These are phyloP conservation scores for Candida cerambycidarum DNA, from an alignment of 805 yeast genomes.

Conservation along the genomic window DNA sequence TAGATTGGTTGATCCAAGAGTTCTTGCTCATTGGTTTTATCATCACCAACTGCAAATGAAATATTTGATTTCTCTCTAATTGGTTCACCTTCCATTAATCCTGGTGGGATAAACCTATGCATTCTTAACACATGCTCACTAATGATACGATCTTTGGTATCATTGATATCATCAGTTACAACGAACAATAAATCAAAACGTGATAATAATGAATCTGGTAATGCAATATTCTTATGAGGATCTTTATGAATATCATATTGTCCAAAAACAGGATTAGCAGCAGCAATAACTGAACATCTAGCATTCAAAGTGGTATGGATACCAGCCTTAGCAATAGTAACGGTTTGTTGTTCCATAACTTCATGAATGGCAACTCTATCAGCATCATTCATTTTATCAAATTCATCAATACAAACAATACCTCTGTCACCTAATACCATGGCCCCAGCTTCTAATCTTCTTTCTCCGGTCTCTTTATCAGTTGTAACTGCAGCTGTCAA, in stretches of 20 bases:
- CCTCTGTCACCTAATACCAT: conserved; percentile 99
- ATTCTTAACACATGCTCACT: conserved; percentile 94
- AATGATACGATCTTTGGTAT: conserved; percentile 77
- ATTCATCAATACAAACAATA: conserved; percentile 96
- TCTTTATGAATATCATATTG: conserved; percentile 95
- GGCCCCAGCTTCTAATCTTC: conserved; percentile 97
- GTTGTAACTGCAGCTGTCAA: conserved; percentile 97
- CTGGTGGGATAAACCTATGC: conserved; percentile 87
- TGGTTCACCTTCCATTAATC: conserved; percentile 90
- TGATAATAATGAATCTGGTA: conserved; percentile 93
- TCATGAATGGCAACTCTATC: conserved; percentile 98
- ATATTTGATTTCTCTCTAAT: conserved; percentile 73
- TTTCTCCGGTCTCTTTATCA: conserved; percentile 95
- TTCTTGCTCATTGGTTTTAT: conserved; percentile 42
- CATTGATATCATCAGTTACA: conserved; percentile 92
- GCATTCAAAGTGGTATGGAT: conserved; percentile 96
- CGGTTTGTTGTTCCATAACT: conserved; percentile 99
- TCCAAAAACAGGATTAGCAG: conserved; percentile 96
- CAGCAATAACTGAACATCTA: conserved; percentile 94
- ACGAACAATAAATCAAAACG: conserved; percentile 95
- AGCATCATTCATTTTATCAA: conserved; percentile 95
- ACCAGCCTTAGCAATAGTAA: conserved; percentile 97
- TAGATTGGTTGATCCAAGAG: conserved; percentile 61
- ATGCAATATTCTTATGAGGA: conserved; percentile 93
- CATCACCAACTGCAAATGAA: conserved; percentile 80